Evolutionary conservation across 768 basidiomycete species (phyloP).

Genomic region (Termitomyces sp.): DNA sequence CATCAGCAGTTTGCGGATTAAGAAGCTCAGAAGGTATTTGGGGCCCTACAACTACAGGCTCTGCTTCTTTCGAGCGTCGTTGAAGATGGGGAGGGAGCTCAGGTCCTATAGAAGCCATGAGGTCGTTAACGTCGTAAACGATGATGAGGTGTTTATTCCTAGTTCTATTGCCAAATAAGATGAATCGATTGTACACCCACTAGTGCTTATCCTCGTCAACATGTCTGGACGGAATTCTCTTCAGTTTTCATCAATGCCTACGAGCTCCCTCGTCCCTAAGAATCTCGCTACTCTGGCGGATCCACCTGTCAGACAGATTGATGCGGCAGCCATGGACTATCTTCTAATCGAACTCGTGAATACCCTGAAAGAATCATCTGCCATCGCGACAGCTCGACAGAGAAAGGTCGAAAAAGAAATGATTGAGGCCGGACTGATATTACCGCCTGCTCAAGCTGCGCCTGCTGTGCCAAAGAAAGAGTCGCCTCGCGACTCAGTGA

Average conservation of each 20-base stretch:
- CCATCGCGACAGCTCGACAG: slow-evolving; percentile 60
- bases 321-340: slow-evolving; percentile 76
- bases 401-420: slow-evolving; percentile 75
- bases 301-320: slow-evolving; percentile 55
- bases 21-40: slow-evolving; percentile 24
- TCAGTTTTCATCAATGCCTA: slow-evolving; percentile 21
- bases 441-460: slow-evolving; percentile 37
- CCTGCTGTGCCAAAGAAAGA: slow-evolving; percentile 39
- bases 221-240: slow-evolving; percentile 31
- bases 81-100: slow-evolving; percentile 48
- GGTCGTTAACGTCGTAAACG: slow-evolving; percentile 4
- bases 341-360: slow-evolving; percentile 79
- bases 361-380: slow-evolving; percentile 69
- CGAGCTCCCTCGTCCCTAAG: slow-evolving; percentile 19
- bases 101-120: slow-evolving; percentile 53
- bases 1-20: slow-evolving; percentile 17
- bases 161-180: slow-evolving; percentile 8
- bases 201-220: not conserved
- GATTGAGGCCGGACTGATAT: slow-evolving; percentile 72
- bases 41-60: slow-evolving; percentile 17
- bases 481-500: slow-evolving; percentile 36
- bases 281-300: slow-evolving; percentile 56
- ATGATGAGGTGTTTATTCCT: slow-evolving; percentile 4
- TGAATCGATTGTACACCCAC: not conserved
- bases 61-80: slow-evolving; percentile 15